A percentile compares a stretch with the other conserved stretches of the same genome.
phyloP scores from a whole-genome alignment of 257 asterid genomes.

The Craterostigma plantagineum region DNA sequence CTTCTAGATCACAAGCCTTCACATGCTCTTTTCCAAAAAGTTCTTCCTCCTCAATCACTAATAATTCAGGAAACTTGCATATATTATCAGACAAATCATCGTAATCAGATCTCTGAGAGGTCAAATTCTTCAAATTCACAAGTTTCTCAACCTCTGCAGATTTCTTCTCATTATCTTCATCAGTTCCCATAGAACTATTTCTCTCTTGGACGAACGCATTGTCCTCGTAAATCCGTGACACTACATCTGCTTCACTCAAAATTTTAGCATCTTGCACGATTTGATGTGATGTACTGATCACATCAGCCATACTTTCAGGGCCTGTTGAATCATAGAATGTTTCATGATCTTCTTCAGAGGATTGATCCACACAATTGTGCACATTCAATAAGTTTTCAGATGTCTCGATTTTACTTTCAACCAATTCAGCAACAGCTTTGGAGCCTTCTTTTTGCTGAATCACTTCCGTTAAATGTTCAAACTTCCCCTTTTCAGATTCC shows the following conservation, averaged over 20 bases:
- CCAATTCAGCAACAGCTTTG: constrained; percentile 13
- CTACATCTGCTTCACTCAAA: no score
- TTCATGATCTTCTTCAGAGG: constrained; percentile 11
- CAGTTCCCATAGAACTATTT: no score
- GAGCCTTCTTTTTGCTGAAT: constrained; percentile 10
- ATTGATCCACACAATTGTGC: constrained; percentile 16
- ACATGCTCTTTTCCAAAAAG: constrained; percentile 11
- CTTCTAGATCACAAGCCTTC: constrained; percentile 19
- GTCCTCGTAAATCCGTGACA: no score
- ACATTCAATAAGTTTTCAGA: constrained; percentile 13
- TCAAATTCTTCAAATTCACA: constrained; percentile 1
- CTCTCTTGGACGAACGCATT: no score
- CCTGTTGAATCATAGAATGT: constrained; percentile 10
- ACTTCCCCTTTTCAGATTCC: constrained; percentile 11
- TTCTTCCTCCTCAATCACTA: no score
- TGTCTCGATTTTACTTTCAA: constrained; percentile 9
- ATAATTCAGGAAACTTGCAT: no score
- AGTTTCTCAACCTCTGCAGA: no score
- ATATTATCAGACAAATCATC: no score
- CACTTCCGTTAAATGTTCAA: constrained; percentile 7
- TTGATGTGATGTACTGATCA: no score
- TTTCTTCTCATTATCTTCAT: no score
- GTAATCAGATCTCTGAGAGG: no score
- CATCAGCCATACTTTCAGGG: constrained; percentile 10
- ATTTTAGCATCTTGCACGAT: no score